phyloP scores from a whole-genome alignment of 2,329 filamentous ascomycete genomes.

The Botrytis elliptica region DNA sequence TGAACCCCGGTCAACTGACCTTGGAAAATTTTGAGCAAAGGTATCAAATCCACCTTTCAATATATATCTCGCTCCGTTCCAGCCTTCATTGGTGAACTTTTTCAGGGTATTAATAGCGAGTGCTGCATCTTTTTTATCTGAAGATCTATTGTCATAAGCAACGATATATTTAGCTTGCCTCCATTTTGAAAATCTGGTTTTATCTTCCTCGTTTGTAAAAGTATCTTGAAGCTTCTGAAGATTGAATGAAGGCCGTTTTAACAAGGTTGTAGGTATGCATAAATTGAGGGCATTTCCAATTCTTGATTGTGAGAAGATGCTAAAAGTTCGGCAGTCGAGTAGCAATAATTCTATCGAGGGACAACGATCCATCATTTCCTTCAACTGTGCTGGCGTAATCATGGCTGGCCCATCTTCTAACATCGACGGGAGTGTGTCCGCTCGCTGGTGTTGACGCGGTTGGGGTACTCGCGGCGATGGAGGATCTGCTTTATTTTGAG shows the following conservation, averaged over 20 bases:
- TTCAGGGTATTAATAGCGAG: slow-evolving; percentile 84
- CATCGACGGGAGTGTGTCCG: slow-evolving; percentile 54
- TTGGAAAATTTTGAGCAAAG: slow-evolving; percentile 67
- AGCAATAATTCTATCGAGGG: slow-evolving; percentile 53
- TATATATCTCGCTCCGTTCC: slow-evolving; percentile 69
- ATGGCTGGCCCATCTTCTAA: slow-evolving; percentile 50
- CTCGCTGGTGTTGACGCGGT: slow-evolving; percentile 38
- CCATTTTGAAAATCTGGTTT: slow-evolving; percentile 75
- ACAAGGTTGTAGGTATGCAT: slow-evolving; percentile 89
- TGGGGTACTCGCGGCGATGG: slow-evolving; percentile 39
- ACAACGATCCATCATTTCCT: slow-evolving; percentile 52
- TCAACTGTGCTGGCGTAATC: slow-evolving; percentile 55
- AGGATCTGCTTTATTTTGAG: slow-evolving; percentile 48
- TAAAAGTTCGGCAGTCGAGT: slow-evolving; percentile 82
- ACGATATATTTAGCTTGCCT: slow-evolving; percentile 71
- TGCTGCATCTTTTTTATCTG: slow-evolving; percentile 75
- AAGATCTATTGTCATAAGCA: slow-evolving; percentile 80
- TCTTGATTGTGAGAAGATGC: slow-evolving; percentile 73
- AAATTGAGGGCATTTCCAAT: slow-evolving; percentile 83
- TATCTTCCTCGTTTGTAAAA: slow-evolving; percentile 70
- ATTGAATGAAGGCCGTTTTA: slow-evolving; percentile 89
- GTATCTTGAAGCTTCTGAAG: slow-evolving; percentile 84
- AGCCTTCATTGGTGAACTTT: slow-evolving; percentile 87
- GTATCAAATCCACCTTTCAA: slow-evolving; percentile 78
- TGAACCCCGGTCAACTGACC: slow-evolving; percentile 57